Evolutionary conservation across 2,329 filamentous ascomycete genomes (phyloP).

Genomic region (Dactylellina parvicollis): DNA sequence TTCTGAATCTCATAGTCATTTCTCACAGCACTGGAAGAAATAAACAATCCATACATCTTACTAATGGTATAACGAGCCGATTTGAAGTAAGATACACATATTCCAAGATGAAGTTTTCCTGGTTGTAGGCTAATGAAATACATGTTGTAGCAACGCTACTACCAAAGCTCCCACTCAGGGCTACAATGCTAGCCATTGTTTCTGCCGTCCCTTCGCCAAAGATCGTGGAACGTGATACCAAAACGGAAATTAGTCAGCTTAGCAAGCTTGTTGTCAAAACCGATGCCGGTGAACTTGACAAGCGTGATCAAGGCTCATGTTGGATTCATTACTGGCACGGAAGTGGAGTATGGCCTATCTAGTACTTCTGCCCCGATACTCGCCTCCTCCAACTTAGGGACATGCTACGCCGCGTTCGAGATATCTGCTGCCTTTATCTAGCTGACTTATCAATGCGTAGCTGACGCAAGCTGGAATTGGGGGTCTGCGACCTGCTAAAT

Average conservation of each 20-base stretch:
- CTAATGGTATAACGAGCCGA: neutral
- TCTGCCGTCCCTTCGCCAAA: conserved; percentile 13
- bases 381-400: conserved; percentile 26
- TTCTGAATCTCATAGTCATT: neutral
- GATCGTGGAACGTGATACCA: conserved; percentile 6
- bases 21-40: neutral
- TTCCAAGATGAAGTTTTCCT: neutral
- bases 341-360: conserved; percentile 9
- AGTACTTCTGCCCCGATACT: conserved; percentile 27
- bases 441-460: conserved; percentile 12
- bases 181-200: conserved; percentile 21
- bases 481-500: conserved; percentile 4
- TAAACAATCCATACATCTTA: neutral
- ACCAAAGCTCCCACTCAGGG: conserved; percentile 6
- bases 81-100: conserved; percentile 1
- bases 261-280: neutral
- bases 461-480: conserved; percentile 26
- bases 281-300: neutral
- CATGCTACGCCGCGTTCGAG: conserved; percentile 22
- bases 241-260: neutral
- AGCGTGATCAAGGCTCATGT: conserved; percentile 26
- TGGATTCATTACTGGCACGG: conserved; percentile 31
- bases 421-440: conserved; percentile 5
- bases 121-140: conserved; percentile 3
- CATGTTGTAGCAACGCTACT: conserved; percentile 5